Conservation (phyloP, 108 stramenopile species). For the Cylindrotheca closterium region DNA sequence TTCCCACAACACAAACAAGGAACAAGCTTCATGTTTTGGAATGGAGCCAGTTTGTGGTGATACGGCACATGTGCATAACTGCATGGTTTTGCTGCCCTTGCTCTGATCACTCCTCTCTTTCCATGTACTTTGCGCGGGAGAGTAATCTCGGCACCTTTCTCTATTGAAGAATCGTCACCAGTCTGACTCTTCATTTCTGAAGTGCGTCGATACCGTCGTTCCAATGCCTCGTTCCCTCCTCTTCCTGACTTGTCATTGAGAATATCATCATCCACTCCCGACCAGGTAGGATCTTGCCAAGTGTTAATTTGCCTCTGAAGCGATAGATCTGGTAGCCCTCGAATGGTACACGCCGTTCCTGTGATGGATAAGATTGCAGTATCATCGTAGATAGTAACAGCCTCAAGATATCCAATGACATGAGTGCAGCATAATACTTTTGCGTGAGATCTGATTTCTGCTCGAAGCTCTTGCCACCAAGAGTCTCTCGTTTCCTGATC, state of each 20-base stretch:
- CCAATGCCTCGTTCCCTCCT: too few species aligned
- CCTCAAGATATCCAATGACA: conserved; percentile 93
- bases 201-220: too few species aligned
- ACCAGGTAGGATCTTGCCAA: conserved; percentile 41
- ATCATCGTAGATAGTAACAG: conserved; percentile 95
- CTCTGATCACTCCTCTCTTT: conserved; percentile 33
- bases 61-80: conserved; percentile 96
- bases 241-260: too few species aligned
- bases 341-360: conserved; percentile 92
- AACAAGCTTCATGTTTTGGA: conserved; percentile 92
- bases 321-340: conserved; percentile 73
- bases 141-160: background rate
- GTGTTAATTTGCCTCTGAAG: conserved; percentile 36
- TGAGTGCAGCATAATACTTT: conserved; percentile 89
- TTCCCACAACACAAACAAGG: conserved; percentile 92
- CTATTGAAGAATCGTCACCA: too few species aligned
- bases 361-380: conserved; percentile 91
- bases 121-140: background rate
- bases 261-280: background rate
- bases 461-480: conserved; percentile 98
- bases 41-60: conserved; percentile 91
- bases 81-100: conserved; percentile 77
- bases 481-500: conserved; percentile 95
- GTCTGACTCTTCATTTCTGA: too few species aligned
- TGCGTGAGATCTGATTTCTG: conserved; percentile 93